Base-by-base conservation (phyloP, 2,329 filamentous ascomycete genomes). In the Pseudogymnoascus sp. region DNA sequence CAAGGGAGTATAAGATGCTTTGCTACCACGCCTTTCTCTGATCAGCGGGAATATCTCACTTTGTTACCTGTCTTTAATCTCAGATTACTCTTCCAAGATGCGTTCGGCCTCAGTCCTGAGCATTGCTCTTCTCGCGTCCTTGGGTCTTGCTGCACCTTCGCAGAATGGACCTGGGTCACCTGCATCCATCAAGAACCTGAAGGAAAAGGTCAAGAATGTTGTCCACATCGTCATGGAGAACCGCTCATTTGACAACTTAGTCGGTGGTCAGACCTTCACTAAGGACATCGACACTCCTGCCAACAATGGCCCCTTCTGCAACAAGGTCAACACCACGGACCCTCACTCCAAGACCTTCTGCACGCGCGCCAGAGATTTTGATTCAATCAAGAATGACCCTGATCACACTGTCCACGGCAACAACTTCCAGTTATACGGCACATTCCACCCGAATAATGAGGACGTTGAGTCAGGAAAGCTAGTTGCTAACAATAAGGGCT, bases 161-260 rank as follows among this genome's bases (percentile, higher is more conserved):
- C 3, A 52, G 4, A 52, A 52, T 30, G 45, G 45, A 30, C 63
- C 69, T 21, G 69, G 69, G 39, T 71, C 69, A 1, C 61, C 65
- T 58, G 65, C 69, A 57, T 71, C 69, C 13, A 65, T 71, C 62
- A 63, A 64, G 62, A 71, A 71, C 59, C 57, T 73, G 65, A 72
- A 70, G 60, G 66, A 63, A 35, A 74, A 74, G 60, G 78, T 79
- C 67, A 77, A 77, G 67, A 75, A 76, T 63, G 75, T 77, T 5
- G 76, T 79, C 52, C 73, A 78, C 23, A 68, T 79, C 15, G 75
- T 77, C 8, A 70, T 75, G 65, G 74, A 75, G 60, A 75, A 75
- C 62, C 67, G 74, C 23, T 69, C 67, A 9, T 69, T 69, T 45
- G 74, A 76, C 62, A 73, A 71, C 59, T 71, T 75, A 26, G 70